phyloP scores from a whole-genome alignment of 2,329 filamentous ascomycete species.

The Hymenoscyphus albidus region DNA sequence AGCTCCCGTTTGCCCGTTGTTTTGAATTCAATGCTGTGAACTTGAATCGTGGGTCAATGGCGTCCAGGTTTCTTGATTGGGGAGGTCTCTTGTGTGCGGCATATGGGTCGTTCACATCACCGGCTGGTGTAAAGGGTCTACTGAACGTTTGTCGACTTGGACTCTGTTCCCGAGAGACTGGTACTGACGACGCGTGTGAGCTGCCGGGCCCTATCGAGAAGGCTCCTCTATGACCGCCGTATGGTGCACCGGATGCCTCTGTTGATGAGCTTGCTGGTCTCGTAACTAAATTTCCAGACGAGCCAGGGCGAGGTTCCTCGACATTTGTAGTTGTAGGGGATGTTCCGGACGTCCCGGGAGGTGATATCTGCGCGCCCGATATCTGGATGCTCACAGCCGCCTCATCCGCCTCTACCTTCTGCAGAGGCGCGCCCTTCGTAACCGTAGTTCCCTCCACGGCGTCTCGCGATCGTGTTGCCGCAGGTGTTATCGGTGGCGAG shows the following conservation, averaged over 20 bases:
- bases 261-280: slow-evolving; percentile 25
- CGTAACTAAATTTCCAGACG: slow-evolving; percentile 30
- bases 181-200: slow-evolving; percentile 45
- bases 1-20: slow-evolving; percentile 55
- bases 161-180: slow-evolving; percentile 58
- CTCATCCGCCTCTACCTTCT: slow-evolving; percentile 37
- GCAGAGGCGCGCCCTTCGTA: slow-evolving; percentile 34
- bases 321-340: slow-evolving; percentile 37
- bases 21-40: slow-evolving; percentile 67
- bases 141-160: slow-evolving; percentile 66
- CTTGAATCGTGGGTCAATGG: slow-evolving; percentile 77
- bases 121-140: slow-evolving; percentile 72
- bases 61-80: slow-evolving; percentile 59
- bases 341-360: slow-evolving; percentile 50
- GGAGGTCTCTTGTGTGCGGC: slow-evolving; percentile 75
- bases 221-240: slow-evolving; percentile 23
- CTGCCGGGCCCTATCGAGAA: slow-evolving; percentile 33
- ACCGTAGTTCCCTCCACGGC: slow-evolving; percentile 35
- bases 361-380: slow-evolving; percentile 52
- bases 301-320: slow-evolving; percentile 33
- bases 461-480: slow-evolving; percentile 65
- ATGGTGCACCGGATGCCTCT: slow-evolving; percentile 17
- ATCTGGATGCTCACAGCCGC: slow-evolving; percentile 58
- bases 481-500: slow-evolving; percentile 85
- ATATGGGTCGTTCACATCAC: slow-evolving; percentile 81